Percentiles rank a stretch among this genome's conserved stretches.
Evolutionary conservation across 106 monocot species (phyloP).

Genomic region (Acanthochlamys bracteata): DNA sequence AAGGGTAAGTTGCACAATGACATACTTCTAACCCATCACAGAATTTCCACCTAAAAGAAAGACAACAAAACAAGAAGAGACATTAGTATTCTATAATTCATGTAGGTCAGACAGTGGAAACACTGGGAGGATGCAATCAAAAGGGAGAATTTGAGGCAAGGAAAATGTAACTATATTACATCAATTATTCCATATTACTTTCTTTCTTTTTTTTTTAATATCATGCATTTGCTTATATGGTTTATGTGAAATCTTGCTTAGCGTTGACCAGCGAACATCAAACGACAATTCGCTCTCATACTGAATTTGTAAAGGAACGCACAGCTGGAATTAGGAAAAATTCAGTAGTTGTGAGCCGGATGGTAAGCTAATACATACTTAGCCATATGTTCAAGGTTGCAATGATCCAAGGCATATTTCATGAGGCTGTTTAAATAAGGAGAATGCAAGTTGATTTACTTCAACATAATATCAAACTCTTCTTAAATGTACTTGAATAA

Average conservation of each 20-base stretch:
- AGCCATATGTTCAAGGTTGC: too few species aligned
- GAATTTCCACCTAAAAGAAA: too few species aligned
- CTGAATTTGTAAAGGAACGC: conserved; percentile 30
- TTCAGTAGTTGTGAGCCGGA: conserved; percentile 50
- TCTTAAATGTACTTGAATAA: too few species aligned
- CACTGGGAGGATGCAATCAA: conserved; percentile 60
- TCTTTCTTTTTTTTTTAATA: not conserved
- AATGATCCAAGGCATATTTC: too few species aligned
- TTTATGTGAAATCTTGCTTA: conserved; percentile 6
- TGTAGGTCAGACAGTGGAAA: conserved; percentile 68
- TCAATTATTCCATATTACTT: too few species aligned
- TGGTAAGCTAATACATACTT: conserved; percentile 28
- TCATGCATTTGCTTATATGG: not conserved
- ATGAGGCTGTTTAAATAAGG: too few species aligned
- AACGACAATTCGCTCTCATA: conserved; percentile 10
- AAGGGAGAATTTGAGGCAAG: conserved; percentile 15
- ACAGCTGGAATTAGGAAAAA: conserved; percentile 42
- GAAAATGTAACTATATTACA: conserved; percentile 19
- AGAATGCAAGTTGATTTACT: too few species aligned
- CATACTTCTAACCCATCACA: not conserved
- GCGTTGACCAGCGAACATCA: conserved; percentile 4
- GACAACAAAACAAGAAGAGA: too few species aligned
- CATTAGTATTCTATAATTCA: too few species aligned
- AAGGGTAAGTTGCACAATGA: conserved; percentile 29
- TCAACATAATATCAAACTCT: too few species aligned